Evolutionary conservation across 163 green algal genomes (phyloP), one percentile per base, ranked within the genome.

Genomic region (Smithsoniella earleae): DNA sequence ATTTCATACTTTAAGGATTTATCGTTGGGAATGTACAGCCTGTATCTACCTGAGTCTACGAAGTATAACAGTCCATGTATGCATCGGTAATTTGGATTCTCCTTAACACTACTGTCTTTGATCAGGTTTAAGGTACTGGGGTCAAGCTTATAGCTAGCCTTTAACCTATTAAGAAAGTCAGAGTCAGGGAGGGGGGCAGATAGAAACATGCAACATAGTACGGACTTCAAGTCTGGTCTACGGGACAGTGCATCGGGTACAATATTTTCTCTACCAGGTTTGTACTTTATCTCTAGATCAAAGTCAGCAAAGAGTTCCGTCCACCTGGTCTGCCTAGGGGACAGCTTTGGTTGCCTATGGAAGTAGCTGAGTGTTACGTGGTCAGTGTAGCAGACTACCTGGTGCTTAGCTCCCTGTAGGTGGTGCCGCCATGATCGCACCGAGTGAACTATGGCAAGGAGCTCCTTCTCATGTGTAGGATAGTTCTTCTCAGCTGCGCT

Each of bases 311-410:
- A 40, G 1, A 63, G 4, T 27, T 78, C 64, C 13, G 72, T 22
- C 82, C 82, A 86, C n/a, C 82, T 62, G 0, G 63, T 74, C 74
- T 79, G 80, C 3, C 83, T 66, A 3, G 22, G 10, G 16, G 74
- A 77, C 0, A 86, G 75, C 2, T 78, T 46, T 0, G 63, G 63
- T 36, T 85, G 79, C 6, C 62, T 78, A 16, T 77, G 46, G 25
- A 86, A 78, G 46, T 77, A 78, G 2, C 65, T 40, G 0, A 88
- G 36, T 2, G 78, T 77, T 28, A 75, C 54, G 74, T 88, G 78
- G 62, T 88, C 82, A 43, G 80, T 83, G 76, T 37, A 63, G 36
- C 84, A 45, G 58, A 66, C 45, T 1, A 86, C 66, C 0, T n/a
- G 73, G 5, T 82, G 44, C 16, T 72, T 20, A 13, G 27, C 0